Base-by-base conservation (phyloP, 352 stramenopile genomes). In the Globisporangium apiculatum region DNA sequence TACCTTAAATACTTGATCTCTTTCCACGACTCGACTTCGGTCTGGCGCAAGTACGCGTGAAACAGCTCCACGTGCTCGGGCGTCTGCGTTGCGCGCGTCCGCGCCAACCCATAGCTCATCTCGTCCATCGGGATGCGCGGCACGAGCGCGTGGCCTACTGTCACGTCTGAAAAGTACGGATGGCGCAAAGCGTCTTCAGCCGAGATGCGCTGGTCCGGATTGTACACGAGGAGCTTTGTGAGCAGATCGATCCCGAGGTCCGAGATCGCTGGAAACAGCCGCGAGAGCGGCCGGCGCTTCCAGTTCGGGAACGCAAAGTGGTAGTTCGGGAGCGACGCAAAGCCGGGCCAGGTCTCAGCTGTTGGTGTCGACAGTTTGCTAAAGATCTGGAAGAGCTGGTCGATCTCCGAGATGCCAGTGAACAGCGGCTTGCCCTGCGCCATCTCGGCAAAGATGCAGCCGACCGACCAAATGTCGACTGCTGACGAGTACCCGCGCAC, bases 371-470 rank as follows among this genome's bases (percentile, higher is more conserved):
- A 98, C 31, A 99, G 73, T 58, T 97, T 95, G 63, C 80, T 90
- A 48, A 94, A 94, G 37, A 94, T 91, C 67, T 91, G 81, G 65
- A 91, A 91, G 7, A 94, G 65, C 60, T 94, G 85, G 48, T 94
- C 85, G 53, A 94, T 91, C 64, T 94, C 71, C 11, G 73, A 90
- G 53, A 86, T 85, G 52, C 73, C 75, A 5, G 71, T 89, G 53
- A 97, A 97, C 0, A 96, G 72, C 24, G 84, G 84, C 37, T 88
- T 84, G 38, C 71, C 72, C 46, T 87, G 85, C 42, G 97, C 89
- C 85, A 99, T 97, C 72, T 99, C 97, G 4, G 95, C 97, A 72
- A 99, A 97, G 45, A 99, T 99, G 62, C 95, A 99, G 2, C 97
- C 97, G 24, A 95, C 79, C 24, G 75, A 98, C 92, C 91, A 97